Evolutionary conservation across 768 basidiomycete genomes (phyloP).

Genomic region (Multifurca ochricompacta): DNA sequence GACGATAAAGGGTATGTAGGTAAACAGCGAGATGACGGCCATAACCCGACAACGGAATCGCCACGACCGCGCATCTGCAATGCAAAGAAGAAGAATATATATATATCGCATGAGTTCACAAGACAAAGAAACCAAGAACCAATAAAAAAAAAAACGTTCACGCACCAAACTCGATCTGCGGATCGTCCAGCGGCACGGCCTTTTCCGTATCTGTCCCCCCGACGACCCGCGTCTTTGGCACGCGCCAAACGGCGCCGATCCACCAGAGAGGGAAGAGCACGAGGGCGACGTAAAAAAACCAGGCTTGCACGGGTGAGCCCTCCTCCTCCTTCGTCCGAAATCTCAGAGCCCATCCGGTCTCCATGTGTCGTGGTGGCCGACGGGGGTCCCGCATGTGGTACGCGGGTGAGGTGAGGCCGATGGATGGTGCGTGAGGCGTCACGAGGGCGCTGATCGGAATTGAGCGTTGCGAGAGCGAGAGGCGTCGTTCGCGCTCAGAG

Average conservation of each 20-base stretch:
- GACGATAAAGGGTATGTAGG: slow-evolving; percentile 74
- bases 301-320: slow-evolving; percentile 54
- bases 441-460: slow-evolving; percentile 74
- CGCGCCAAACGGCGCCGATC: slow-evolving; percentile 51
- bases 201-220: slow-evolving; percentile 54
- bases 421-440: slow-evolving; percentile 69
- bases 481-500: slow-evolving; percentile 19
- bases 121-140: too few species aligned
- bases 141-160: slow-evolving; percentile 9
- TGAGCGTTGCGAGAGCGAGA: slow-evolving; percentile 54
- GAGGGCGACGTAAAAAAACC: slow-evolving; percentile 75
- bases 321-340: slow-evolving; percentile 47
- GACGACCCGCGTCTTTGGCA: slow-evolving; percentile 56
- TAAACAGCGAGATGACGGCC: slow-evolving; percentile 57
- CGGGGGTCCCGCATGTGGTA: slow-evolving; percentile 81
- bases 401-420: slow-evolving; percentile 41
- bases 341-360: slow-evolving; percentile 56
- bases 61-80: slow-evolving; percentile 69
- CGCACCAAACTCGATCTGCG: slow-evolving; percentile 71
- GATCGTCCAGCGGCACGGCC: slow-evolving; percentile 66
- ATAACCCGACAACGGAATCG: slow-evolving; percentile 68
- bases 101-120: slow-evolving; percentile 6
- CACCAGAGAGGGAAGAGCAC: slow-evolving; percentile 51
- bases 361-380: slow-evolving; percentile 48
- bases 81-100: too few species aligned